phyloP scores from a whole-genome alignment of 768 basidiomycete genomes.

The Agrocybe chaxingu region DNA sequence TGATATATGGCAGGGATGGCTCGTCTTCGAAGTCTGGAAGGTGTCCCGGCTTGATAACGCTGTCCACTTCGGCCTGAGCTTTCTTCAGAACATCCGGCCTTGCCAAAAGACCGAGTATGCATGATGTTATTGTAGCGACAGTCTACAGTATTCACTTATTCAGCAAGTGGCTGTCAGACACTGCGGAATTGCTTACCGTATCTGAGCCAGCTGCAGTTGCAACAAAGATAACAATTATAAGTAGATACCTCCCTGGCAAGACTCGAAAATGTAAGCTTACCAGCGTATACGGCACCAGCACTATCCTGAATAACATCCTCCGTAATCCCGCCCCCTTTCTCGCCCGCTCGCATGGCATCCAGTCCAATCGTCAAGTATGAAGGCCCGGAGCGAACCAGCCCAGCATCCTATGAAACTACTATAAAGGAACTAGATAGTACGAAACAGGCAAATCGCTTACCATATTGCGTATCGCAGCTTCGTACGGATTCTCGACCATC shows the following conservation, averaged over 20 bases:
- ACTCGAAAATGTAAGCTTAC: neutral
- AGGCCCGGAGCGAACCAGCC: conserved; percentile 8
- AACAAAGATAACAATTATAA: neutral
- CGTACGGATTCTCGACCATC: conserved; percentile 35
- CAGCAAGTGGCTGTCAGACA: neutral
- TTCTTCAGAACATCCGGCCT: conserved; percentile 25
- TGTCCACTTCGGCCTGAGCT: conserved; percentile 31
- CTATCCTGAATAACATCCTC: conserved; percentile 14
- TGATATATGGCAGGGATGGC: conserved; percentile 24
- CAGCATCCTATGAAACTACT: conserved; percentile 8
- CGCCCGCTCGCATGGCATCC: conserved; percentile 3
- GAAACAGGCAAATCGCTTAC: conserved; percentile 17
- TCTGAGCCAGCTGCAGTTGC: conserved; percentile 1
- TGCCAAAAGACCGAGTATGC: conserved; percentile 26
- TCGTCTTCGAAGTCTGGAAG: conserved; percentile 28
- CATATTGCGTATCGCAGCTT: conserved; percentile 22
- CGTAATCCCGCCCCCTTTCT: neutral
- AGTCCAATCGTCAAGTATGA: conserved; percentile 12
- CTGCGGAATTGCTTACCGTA: neutral
- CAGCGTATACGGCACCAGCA: conserved; percentile 19
- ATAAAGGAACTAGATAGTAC: neutral
- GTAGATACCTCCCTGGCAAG: neutral
- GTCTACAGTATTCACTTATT: conserved; percentile 8
- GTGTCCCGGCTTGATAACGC: conserved; percentile 22
- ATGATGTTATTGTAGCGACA: conserved; percentile 19